These are phyloP conservation scores for Zalaria sp. DNA, from an alignment of 2,329 filamentous ascomycete species.

Conservation along the genomic window DNA sequence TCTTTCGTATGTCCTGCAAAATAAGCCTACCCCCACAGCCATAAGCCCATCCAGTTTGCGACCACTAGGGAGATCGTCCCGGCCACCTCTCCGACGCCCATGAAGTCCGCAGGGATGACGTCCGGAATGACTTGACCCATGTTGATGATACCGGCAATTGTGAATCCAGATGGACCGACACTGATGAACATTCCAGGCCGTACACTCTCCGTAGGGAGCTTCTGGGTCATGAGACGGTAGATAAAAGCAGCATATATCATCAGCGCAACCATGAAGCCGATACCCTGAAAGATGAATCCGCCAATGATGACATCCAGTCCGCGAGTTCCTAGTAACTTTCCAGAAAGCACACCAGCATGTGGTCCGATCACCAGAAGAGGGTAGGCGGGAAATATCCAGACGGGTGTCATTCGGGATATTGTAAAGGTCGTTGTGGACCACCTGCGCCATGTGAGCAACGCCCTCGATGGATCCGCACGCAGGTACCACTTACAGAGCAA, in stretches of 20 bases:
- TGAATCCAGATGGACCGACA: slow-evolving; percentile 63
- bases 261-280: slow-evolving; percentile 50
- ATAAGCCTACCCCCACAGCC: slow-evolving; percentile 54
- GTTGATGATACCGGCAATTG: slow-evolving; percentile 43
- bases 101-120: slow-evolving; percentile 38
- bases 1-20: not conserved
- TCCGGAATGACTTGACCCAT: slow-evolving; percentile 39
- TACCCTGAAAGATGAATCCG: slow-evolving; percentile 47
- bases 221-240: slow-evolving; percentile 79
- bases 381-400: slow-evolving; percentile 81
- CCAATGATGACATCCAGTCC: slow-evolving; percentile 44
- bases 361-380: slow-evolving; percentile 65
- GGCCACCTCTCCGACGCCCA: slow-evolving; percentile 39
- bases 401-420: slow-evolving; percentile 72
- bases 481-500: slow-evolving; percentile 50
- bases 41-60: slow-evolving; percentile 53
- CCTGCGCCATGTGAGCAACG: slow-evolving; percentile 19
- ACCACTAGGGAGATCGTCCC: slow-evolving; percentile 40
- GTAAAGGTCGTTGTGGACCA: slow-evolving; percentile 55
- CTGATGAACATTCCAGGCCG: slow-evolving; percentile 77
- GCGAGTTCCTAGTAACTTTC: slow-evolving; percentile 26
- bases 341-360: slow-evolving; percentile 47
- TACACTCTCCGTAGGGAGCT: slow-evolving; percentile 60
- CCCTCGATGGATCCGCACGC: not conserved
- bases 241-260: slow-evolving; percentile 79